phyloP scores from a whole-genome alignment of 768 basidiomycete species.

The Leucocoprinus sp. region DNA sequence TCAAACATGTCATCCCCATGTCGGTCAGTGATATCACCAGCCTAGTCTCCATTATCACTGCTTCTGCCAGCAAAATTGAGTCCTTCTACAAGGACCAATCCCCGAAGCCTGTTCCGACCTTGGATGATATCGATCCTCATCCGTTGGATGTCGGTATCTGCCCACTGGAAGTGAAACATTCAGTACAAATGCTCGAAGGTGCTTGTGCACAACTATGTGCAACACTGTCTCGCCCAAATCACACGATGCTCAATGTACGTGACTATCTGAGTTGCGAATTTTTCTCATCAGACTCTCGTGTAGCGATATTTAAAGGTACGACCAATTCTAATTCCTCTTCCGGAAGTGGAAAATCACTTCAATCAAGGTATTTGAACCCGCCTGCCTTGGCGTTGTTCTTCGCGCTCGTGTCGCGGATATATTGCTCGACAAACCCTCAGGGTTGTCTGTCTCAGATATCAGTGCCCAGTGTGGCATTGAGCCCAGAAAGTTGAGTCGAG shows the following conservation, averaged over 20 bases:
- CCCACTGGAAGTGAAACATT: conserved; percentile 12
- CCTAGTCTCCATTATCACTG: background rate
- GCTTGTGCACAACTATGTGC: conserved; percentile 21
- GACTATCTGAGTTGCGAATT: background rate
- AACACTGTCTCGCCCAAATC: conserved; percentile 19
- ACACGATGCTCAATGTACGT: conserved; percentile 21
- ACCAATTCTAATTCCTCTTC: too few species aligned
- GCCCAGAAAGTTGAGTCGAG: conserved; percentile 23
- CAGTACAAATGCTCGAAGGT: conserved; percentile 21
- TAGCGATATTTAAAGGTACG: conserved; percentile 4
- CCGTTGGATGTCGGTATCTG: conserved; percentile 23
- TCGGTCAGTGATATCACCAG: conserved; percentile 7
- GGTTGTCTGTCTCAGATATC: conserved; percentile 24
- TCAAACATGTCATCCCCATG: too few species aligned
- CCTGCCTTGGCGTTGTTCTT: conserved; percentile 23
- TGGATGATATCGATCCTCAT: conserved; percentile 24
- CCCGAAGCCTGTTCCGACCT: conserved; percentile 19
- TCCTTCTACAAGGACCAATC: conserved; percentile 17
- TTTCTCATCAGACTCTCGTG: background rate
- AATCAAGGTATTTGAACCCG: conserved; percentile 19
- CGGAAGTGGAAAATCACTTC: background rate
- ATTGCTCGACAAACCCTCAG: conserved; percentile 23
- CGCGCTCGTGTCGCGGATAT: conserved; percentile 26
- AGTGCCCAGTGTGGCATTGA: conserved; percentile 20
- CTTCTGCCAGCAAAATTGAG: background rate